phyloP scores from a whole-genome alignment of 1,284 basidiomycete genomes.

The Gymnopus androsaceus region DNA sequence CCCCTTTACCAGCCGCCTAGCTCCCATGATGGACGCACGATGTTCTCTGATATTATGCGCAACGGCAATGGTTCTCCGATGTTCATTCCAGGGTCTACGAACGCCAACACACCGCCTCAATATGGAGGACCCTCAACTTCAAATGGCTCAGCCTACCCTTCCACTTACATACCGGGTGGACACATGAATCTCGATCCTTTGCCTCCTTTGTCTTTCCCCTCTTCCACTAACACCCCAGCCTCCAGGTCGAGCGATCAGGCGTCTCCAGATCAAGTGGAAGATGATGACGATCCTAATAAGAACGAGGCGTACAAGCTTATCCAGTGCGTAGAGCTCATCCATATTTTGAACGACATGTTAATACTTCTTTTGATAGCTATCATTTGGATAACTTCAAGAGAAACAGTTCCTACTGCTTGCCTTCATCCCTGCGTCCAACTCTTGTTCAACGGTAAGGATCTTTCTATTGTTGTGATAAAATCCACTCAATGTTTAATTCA shows the following conservation, averaged over 20 bases:
- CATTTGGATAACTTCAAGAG: conserved; percentile 86
- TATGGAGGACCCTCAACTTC: conserved; percentile 33
- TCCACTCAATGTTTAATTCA: conserved; percentile 31
- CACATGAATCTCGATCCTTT: conserved; percentile 58
- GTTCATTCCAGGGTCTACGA: conserved; percentile 53
- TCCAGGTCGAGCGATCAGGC: conserved; percentile 23
- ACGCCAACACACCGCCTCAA: conserved; percentile 40
- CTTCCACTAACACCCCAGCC: conserved; percentile 27
- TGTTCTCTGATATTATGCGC: conserved; percentile 67
- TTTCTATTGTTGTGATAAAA: not conserved
- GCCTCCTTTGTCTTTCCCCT: conserved; percentile 47
- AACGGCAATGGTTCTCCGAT: conserved; percentile 59
- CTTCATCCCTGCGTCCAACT: conserved; percentile 83
- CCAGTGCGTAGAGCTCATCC: conserved; percentile 45
- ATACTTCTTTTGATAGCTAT: conserved; percentile 52
- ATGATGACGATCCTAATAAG: conserved; percentile 66
- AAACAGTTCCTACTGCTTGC: conserved; percentile 83
- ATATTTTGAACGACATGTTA: not conserved
- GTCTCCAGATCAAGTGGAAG: conserved; percentile 37
- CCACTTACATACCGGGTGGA: conserved; percentile 61
- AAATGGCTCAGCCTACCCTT: conserved; percentile 44
- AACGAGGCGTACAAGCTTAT: conserved; percentile 83
- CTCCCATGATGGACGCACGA: conserved; percentile 44
- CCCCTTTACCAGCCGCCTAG: conserved; percentile 39
- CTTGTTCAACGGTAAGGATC: conserved; percentile 70